These are phyloP conservation scores for Didymella lethalis DNA, from an alignment of 2,329 filamentous ascomycete genomes.

Conservation along the genomic window DNA sequence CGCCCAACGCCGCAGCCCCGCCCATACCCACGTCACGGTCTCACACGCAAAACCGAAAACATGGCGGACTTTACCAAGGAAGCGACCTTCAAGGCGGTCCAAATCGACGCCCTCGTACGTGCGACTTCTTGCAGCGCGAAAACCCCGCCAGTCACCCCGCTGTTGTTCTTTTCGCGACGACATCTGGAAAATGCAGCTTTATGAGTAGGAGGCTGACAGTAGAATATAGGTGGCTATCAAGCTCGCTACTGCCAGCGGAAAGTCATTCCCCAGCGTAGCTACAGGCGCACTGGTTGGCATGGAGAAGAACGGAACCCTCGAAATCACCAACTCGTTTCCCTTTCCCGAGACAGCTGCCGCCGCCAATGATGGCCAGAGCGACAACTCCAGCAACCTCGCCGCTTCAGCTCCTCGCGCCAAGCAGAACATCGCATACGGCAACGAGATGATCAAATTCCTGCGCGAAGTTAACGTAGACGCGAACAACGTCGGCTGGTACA, in stretches of 20 bases:
- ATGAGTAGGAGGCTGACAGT: conserved; percentile 29
- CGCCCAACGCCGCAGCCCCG: conserved; percentile 30
- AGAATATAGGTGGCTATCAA: conserved; percentile 86
- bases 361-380: conserved; percentile 56
- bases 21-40: conserved; percentile 23
- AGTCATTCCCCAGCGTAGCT: conserved; percentile 84
- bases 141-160: conserved; percentile 43
- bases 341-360: conserved; percentile 84
- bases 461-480: conserved; percentile 98
- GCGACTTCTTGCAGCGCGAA: conserved; percentile 38
- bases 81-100: conserved; percentile 79
- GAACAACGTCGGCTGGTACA: conserved; percentile 98
- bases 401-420: conserved; percentile 92
- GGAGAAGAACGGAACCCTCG: conserved; percentile 80
- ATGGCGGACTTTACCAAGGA: conserved; percentile 51
- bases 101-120: conserved; percentile 92
- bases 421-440: conserved; percentile 86
- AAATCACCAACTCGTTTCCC: conserved; percentile 94
- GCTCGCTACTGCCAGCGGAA: conserved; percentile 93
- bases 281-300: conserved; percentile 93
- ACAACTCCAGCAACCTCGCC: conserved; percentile 65
- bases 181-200: not conserved
- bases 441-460: conserved; percentile 95
- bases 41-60: conserved; percentile 28
- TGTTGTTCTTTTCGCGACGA: conserved; percentile 29